Evolutionary conservation across 148 eudicot genomes (phyloP), one percentile per base, ranked within the genome.

Genomic region (Nepenthes mirabilis): DNA sequence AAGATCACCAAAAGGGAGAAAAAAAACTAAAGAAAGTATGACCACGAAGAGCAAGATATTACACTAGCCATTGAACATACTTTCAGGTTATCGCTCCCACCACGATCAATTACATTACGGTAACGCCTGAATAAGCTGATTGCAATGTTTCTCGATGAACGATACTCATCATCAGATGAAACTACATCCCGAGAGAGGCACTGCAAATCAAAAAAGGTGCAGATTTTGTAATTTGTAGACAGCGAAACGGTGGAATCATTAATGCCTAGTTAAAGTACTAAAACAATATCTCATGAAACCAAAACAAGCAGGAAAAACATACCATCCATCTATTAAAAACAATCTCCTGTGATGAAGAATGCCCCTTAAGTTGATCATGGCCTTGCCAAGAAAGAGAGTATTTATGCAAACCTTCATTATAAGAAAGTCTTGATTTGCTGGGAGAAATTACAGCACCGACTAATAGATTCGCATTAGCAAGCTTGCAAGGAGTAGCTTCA

Each of bases 81-180:
- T 73, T 91, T 80, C 56, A 91, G 67, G 76, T 85, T 88, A 79
- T 91, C 90, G 67, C 68, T 89, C 68, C 97, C 97, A 71, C 98
- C 96, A 61, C 94, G 96, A 56, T 91, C 98, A 33, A 77, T 66
- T 55, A 75, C 88, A 65, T 80, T 85, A 50, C 79, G 77, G 74
- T 88, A 91, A 58, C 98, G 83, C 79, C 72, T 88, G 43, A 91
- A 79, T 79, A 91, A 61, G 68, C 86, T 88, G 83, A 83, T 79
- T 53, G 98, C 98, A 72, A 91, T 91, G 57, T 91, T 83, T 60
- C 88, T 82, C 56, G 98, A 91, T 47, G 98, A 91, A n/a, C 90
- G 80, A 65, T 88, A 91, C 68, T 91, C 98, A 58, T 88, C 85
- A 35, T 91, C 96, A 47, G 98, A 67, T 35, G 90, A 75, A 63